A percentile compares a stretch with the other conserved stretches of the same genome.
Evolutionary conservation across 2,329 filamentous ascomycete species (phyloP).

Genomic region (Beauveria rudraprayagi): DNA sequence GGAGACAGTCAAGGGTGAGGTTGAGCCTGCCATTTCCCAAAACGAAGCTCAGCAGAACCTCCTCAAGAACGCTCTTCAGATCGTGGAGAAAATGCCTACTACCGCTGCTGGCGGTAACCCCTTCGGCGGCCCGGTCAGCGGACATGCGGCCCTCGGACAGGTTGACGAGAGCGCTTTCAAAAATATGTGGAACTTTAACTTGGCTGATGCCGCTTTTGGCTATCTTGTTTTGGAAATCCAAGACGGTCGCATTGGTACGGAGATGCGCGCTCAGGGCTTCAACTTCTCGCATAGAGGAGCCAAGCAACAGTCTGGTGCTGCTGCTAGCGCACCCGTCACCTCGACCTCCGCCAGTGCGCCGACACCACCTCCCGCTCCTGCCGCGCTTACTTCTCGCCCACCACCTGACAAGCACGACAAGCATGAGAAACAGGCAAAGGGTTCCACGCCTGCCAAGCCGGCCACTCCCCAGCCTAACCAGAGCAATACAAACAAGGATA

Average conservation of each 20-base stretch:
- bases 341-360: slow-evolving; percentile 28
- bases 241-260: slow-evolving; percentile 89
- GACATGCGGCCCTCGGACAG: slow-evolving; percentile 67
- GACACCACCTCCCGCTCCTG: slow-evolving; percentile 23
- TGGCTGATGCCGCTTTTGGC: slow-evolving; percentile 94
- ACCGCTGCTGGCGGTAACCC: slow-evolving; percentile 94
- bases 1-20: slow-evolving; percentile 96
- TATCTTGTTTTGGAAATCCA: slow-evolving; percentile 94
- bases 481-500: slow-evolving; percentile 39
- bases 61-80: slow-evolving; percentile 79
- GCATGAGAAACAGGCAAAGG: slow-evolving; percentile 24
- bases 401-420: slow-evolving; percentile 21
- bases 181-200: slow-evolving; percentile 99
- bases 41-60: slow-evolving; percentile 93
- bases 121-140: slow-evolving; percentile 78
- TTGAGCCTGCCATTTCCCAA: slow-evolving; percentile 86
- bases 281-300: slow-evolving; percentile 95
- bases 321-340: slow-evolving; percentile 24
- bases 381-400: slow-evolving; percentile 23
- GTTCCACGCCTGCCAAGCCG: slow-evolving; percentile 30
- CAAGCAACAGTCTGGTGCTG: slow-evolving; percentile 54
- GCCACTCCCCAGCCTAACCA: slow-evolving; percentile 43
- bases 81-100: slow-evolving; percentile 97
- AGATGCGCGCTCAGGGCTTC: slow-evolving; percentile 98
- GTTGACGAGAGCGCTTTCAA: slow-evolving; percentile 99